Evolutionary conservation across 148 eudicot species (phyloP), one percentile per base, ranked within the genome.

Genomic region (Spergularia marina): DNA sequence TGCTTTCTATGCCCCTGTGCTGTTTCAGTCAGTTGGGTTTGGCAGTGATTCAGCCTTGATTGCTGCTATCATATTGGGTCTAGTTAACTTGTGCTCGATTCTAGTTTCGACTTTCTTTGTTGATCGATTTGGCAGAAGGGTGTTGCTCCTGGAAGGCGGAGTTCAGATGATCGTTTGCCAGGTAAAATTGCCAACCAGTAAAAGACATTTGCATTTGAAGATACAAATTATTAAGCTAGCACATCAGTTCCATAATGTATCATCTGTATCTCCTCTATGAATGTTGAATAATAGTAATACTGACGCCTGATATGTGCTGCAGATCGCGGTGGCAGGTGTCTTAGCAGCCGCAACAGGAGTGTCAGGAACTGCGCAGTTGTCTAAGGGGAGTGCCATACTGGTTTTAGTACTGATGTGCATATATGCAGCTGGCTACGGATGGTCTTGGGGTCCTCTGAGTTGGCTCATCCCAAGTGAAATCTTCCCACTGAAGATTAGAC

Each of bases 391-490:
- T 7, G 76, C 85, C 4, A 49, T 79, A 13, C 47, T 85, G 6
- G 89, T 88, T 39, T 79, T 88, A 2, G 69, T 78, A 15, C 79
- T 88, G 4, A 86, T 88, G 91, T 88, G 91, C 77, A 56, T 80
- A 12, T 88, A 88, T 61, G 86, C 87, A 21, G 85, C 89, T 54
- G 91, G 86, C 12, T 88, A 83, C 30, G 91, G 91, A 20, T 86
- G 89, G 89, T 88, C 91, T 1, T 88, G 89, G 91, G 91, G 91
- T 17, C 91, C 91, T 12, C 76, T 88, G 12, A 81, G 77, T 16
- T 86, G 85, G 85, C 86, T 88, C 15, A 61, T 88, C 18, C 88
- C 91, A 5, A 88, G 91, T 65, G 91, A 88, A 77, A 88, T 88
- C 39, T 88, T 83, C 55, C 91, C 91, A 0, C 44, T 88, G 75